Percentiles rank a stretch among this genome's conserved stretches.
phyloP scores from a whole-genome alignment of 345 rosid species.

The Durio zibethinus region DNA sequence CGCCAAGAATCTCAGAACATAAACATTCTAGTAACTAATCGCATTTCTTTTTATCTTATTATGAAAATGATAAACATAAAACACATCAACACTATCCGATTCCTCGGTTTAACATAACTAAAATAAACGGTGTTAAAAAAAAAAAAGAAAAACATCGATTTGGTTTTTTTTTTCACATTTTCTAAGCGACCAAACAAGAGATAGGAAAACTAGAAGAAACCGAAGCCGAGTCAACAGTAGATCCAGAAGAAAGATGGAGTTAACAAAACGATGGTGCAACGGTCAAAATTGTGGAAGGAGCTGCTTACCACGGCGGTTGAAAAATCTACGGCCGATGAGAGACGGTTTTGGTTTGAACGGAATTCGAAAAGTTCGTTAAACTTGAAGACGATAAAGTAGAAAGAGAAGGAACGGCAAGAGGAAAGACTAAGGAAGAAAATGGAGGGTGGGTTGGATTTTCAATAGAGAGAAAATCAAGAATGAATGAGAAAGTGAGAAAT shows the following conservation, averaged over 20 bases:
- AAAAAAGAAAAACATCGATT: neutral
- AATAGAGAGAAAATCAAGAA: neutral
- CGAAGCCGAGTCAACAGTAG: neutral
- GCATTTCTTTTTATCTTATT: neutral
- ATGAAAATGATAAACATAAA: neutral
- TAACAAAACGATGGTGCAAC: slow-evolving; percentile 10
- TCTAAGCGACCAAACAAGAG: slow-evolving; percentile 20
- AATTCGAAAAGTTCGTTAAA: neutral
- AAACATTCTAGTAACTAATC: neutral
- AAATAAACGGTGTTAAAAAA: neutral
- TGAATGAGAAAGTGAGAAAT: neutral
- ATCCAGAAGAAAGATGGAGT: neutral
- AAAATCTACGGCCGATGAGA: neutral
- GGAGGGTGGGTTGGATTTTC: slow-evolving; percentile 5
- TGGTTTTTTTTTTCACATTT: neutral
- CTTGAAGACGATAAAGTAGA: slow-evolving; percentile 3
- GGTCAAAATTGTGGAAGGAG: neutral
- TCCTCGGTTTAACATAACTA: neutral
- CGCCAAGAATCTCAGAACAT: neutral
- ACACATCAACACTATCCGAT: neutral
- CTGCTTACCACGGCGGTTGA: slow-evolving; percentile 3
- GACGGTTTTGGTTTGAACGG: neutral
- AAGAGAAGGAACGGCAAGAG: neutral
- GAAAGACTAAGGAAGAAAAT: slow-evolving; percentile 1
- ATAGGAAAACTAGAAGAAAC: neutral